A percentile compares a stretch with the other conserved stretches of the same genome.
These are phyloP conservation scores for Penicillium sp. DNA, from an alignment of 2,329 filamentous ascomycete species.

Conservation along the genomic window DNA sequence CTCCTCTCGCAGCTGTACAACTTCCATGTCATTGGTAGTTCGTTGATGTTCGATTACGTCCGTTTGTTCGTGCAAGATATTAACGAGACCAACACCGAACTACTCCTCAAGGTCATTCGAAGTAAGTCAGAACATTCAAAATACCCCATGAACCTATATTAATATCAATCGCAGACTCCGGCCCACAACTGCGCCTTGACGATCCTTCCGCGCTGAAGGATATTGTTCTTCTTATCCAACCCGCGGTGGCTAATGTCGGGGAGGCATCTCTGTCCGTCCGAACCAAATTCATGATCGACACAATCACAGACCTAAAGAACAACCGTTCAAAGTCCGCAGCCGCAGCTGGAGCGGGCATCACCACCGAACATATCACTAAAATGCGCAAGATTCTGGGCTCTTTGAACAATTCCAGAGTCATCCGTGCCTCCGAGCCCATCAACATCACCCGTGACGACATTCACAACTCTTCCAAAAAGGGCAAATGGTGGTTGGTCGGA, in stretches of 20 bases:
- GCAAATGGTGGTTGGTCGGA: slow-evolving; percentile 98
- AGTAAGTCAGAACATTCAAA: slow-evolving; percentile 41
- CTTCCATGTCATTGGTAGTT: slow-evolving; percentile 82
- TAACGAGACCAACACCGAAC: slow-evolving; percentile 83
- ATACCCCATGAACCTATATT: not conserved
- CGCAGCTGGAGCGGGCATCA: slow-evolving; percentile 68
- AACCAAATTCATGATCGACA: slow-evolving; percentile 97
- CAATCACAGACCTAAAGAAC: slow-evolving; percentile 91
- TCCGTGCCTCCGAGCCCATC: slow-evolving; percentile 78
- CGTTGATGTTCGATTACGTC: slow-evolving; percentile 88
- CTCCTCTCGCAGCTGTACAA: slow-evolving; percentile 87
- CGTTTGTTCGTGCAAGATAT: slow-evolving; percentile 73
- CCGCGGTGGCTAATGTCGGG: slow-evolving; percentile 67
- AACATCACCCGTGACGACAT: slow-evolving; percentile 82
- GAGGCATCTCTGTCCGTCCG: slow-evolving; percentile 76
- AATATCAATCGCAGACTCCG: slow-evolving; percentile 56
- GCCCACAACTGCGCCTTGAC: slow-evolving; percentile 81
- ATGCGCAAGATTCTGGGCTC: slow-evolving; percentile 88
- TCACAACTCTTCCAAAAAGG: slow-evolving; percentile 77
- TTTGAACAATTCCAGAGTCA: slow-evolving; percentile 63
- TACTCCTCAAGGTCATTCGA: slow-evolving; percentile 81
- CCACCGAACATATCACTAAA: slow-evolving; percentile 77
- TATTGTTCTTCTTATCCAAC: slow-evolving; percentile 77
- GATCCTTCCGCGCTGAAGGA: slow-evolving; percentile 87
- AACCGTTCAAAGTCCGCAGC: slow-evolving; percentile 79